These are phyloP conservation scores for Myxozyma geophila DNA, from an alignment of 805 yeast species.

Conservation along the genomic window DNA sequence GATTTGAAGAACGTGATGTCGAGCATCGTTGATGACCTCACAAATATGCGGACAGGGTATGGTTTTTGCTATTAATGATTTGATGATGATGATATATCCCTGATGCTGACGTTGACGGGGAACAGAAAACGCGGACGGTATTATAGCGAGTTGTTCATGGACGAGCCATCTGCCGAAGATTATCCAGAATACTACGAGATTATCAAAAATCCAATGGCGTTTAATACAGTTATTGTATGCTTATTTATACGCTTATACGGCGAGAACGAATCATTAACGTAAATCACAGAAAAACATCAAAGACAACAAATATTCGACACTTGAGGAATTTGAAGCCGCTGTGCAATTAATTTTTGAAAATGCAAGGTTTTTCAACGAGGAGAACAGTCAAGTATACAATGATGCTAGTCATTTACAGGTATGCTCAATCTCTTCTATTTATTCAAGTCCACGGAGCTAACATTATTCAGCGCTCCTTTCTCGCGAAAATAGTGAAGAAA, in stretches of 20 bases:
- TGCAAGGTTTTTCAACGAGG: slow-evolving; percentile 78
- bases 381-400: slow-evolving; percentile 68
- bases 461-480: slow-evolving; percentile 37
- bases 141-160: slow-evolving; percentile 65
- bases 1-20: slow-evolving; percentile 15
- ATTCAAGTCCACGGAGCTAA: background rate
- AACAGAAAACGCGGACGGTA: slow-evolving; percentile 49
- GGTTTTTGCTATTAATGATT: background rate
- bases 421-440: slow-evolving; percentile 21
- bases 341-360: slow-evolving; percentile 71
- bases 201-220: slow-evolving; percentile 74
- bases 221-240: slow-evolving; percentile 54
- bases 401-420: slow-evolving; percentile 68
- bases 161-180: slow-evolving; percentile 67
- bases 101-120: too few species aligned
- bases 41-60: slow-evolving; percentile 42
- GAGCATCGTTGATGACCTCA: slow-evolving; percentile 48
- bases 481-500: slow-evolving; percentile 13
- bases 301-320: slow-evolving; percentile 56
- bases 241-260: background rate
- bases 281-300: slow-evolving; percentile 53
- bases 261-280: background rate
- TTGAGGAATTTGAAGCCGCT: slow-evolving; percentile 64
- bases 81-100: too few species aligned
- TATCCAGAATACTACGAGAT: slow-evolving; percentile 82